Base-by-base conservation (phyloP, 208 protist species). In the Acanthamoeba castellanii region DNA sequence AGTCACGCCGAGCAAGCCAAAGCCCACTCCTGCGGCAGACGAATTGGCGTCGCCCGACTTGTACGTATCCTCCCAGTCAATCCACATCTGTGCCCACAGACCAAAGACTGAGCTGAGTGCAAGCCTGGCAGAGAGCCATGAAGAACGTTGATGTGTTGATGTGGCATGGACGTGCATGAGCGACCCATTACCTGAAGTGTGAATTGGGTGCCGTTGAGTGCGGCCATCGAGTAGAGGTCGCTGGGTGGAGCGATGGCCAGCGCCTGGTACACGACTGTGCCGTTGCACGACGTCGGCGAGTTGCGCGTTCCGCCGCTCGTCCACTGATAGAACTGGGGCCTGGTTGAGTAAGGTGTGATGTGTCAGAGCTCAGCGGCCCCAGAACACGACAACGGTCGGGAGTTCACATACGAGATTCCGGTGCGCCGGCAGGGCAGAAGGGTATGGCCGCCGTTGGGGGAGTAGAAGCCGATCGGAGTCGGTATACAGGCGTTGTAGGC, bases 391-490 rank as follows among this genome's bases (percentile, higher is more conserved):
- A 85, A 59, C 27, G 34, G 37, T 32, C 27, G n/a, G 16, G 37
- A 50, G 18, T 70, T 37, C 30, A 37, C 42, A 32, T 91, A 91
- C 87, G 87, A 92, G 25, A 92, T 92, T 14, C 64, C 87, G 3
- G 50, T 47, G 25, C 64, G 34, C 3, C 64, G 9, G 64, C 87
- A 92, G 22, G 55, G 55, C 57, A 55, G 16, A 34, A 92, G 87
- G 30, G 27, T 74, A 5, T 22, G 32, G 22, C 87, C 87, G 9
- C 87, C 87, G 34, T 74, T 37, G 57, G 87, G 87, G 34, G 87
- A 92, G 45, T 92, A 92, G 57, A 92, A 92, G 25, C 87, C 87
- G 22, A 92, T 3, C 22, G 87, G 87, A 22, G 57, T 52, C 30
- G 42, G 25, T 13, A 92, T 25, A 57, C 87, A 92, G 13, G 61